Conservation (phyloP, 106 monocot species). For the Amphibolis antarctica region DNA sequence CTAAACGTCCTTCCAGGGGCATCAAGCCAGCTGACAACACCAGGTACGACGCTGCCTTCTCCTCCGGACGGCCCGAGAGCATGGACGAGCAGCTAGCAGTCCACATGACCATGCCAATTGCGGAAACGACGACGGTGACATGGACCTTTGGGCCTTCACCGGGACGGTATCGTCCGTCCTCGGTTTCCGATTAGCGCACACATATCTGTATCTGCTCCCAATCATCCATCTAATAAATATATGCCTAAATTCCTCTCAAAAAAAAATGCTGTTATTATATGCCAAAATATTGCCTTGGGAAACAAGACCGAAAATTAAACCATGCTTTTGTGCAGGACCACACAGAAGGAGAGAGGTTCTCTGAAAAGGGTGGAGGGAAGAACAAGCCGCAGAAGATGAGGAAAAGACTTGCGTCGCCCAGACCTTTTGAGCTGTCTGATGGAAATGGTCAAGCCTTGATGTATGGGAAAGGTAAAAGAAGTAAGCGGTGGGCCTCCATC, state of each 20-base stretch:
- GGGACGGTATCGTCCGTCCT: slow-evolving; percentile 24
- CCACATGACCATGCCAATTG: slow-evolving; percentile 1
- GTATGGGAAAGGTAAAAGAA: no score
- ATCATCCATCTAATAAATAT: neutral
- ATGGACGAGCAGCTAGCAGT: neutral
- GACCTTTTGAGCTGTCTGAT: no score
- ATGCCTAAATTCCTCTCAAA: neutral
- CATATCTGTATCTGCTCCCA: neutral
- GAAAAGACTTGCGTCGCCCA: no score
- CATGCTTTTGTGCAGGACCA: no score
- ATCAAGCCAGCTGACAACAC: slow-evolving; percentile 16
- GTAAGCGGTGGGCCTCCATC: no score
- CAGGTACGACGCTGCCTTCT: slow-evolving; percentile 24
- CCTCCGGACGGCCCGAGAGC: slow-evolving; percentile 10
- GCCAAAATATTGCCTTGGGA: no score
- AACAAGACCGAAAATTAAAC: no score
- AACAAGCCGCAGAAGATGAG: no score
- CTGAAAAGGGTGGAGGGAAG: no score
- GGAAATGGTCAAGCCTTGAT: no score
- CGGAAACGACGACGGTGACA: slow-evolving; percentile 36
- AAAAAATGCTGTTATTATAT: no score
- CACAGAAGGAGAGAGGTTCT: no score
- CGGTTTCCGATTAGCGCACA: slow-evolving; percentile 23
- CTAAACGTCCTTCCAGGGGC: slow-evolving; percentile 42
- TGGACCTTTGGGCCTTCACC: slow-evolving; percentile 71